A percentile compares a stretch with the other conserved stretches of the same genome.
Conservation (phyloP, 179 eudicot genomes). For the Silene noctiflora region DNA sequence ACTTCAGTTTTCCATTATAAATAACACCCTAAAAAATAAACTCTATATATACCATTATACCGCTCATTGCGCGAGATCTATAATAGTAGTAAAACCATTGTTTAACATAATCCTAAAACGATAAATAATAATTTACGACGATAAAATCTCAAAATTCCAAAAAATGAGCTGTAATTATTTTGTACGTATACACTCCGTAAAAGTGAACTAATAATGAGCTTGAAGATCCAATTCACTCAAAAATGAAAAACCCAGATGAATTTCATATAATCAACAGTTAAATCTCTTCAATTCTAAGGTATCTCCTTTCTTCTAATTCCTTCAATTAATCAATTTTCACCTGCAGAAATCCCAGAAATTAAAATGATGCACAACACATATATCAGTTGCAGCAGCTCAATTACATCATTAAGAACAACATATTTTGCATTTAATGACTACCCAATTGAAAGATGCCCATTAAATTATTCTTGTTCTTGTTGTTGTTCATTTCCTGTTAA, state of each 20-base stretch:
- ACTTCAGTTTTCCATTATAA: too few relatives aligned
- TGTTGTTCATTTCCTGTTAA: constrained; percentile 29
- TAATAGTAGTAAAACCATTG: too few relatives aligned
- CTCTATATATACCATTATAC: too few relatives aligned
- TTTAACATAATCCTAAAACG: too few relatives aligned
- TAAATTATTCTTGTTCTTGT: constrained; percentile 26
- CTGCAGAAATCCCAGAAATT: neutral
- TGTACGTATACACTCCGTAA: too few relatives aligned
- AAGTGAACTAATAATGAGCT: neutral
- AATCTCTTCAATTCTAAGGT: neutral
- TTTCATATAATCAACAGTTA: too few relatives aligned
- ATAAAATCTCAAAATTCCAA: too few relatives aligned
- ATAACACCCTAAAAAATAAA: too few relatives aligned
- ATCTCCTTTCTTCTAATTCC: neutral
- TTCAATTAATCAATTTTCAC: neutral
- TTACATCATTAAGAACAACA: constrained; percentile 40
- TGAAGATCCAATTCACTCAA: neutral
- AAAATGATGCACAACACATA: constrained; percentile 46
- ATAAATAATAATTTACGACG: too few relatives aligned
- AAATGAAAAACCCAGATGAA: neutral
- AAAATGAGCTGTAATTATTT: too few relatives aligned
- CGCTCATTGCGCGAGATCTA: too few relatives aligned
- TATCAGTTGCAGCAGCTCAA: constrained; percentile 34
- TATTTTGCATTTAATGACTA: constrained; percentile 37
- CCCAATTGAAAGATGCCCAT: constrained; percentile 37